phyloP scores from a whole-genome alignment of 2,329 filamentous ascomycete species.

The Gaeumannomyces sp. region DNA sequence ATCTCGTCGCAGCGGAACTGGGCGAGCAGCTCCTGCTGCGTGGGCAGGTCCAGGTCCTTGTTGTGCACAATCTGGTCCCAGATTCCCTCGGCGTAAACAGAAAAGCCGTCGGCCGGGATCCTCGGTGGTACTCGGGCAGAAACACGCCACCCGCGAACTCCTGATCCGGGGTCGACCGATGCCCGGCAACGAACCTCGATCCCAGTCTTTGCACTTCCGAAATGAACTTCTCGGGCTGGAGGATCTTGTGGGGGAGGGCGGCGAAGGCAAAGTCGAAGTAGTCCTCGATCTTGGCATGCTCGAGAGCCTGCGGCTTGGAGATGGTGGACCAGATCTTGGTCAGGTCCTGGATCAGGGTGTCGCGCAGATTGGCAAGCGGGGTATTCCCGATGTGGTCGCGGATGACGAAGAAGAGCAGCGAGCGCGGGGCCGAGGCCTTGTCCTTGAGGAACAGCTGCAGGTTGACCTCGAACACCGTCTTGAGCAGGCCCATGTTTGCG shows the following conservation, averaged over 20 bases:
- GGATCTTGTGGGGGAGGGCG: slow-evolving; percentile 90
- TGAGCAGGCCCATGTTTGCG: slow-evolving; percentile 96
- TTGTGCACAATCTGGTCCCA: slow-evolving; percentile 99
- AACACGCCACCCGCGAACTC: slow-evolving; percentile 76
- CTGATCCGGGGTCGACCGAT: slow-evolving; percentile 67
- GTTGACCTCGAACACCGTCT: slow-evolving; percentile 99
- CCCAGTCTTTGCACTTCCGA: slow-evolving; percentile 74
- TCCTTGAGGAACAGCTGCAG: slow-evolving; percentile 95
- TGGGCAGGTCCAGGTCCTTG: slow-evolving; percentile 94
- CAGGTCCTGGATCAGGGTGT: slow-evolving; percentile 84
- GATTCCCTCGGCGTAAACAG: slow-evolving; percentile 84
- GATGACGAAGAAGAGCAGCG: slow-evolving; percentile 96
- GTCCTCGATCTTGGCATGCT: slow-evolving; percentile 84
- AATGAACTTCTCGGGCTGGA: slow-evolving; percentile 87
- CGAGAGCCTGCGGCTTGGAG: slow-evolving; percentile 83
- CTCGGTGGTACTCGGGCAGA: slow-evolving; percentile 90
- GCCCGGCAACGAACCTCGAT: slow-evolving; percentile 74
- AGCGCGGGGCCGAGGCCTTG: slow-evolving; percentile 82
- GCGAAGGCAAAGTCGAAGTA: slow-evolving; percentile 99
- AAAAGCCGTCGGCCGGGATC: slow-evolving; percentile 96
- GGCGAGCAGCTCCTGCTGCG: slow-evolving; percentile 91
- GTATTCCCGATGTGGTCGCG: slow-evolving; percentile 93
- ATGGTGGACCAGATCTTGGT: slow-evolving; percentile 88
- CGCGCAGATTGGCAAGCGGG: slow-evolving; percentile 81
- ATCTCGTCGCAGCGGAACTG: slow-evolving; percentile 99